A percentile compares a stretch with the other conserved stretches of the same genome.
These are phyloP conservation scores for Pythium biforme DNA, from an alignment of 352 stramenopile species.

Conservation along the genomic window DNA sequence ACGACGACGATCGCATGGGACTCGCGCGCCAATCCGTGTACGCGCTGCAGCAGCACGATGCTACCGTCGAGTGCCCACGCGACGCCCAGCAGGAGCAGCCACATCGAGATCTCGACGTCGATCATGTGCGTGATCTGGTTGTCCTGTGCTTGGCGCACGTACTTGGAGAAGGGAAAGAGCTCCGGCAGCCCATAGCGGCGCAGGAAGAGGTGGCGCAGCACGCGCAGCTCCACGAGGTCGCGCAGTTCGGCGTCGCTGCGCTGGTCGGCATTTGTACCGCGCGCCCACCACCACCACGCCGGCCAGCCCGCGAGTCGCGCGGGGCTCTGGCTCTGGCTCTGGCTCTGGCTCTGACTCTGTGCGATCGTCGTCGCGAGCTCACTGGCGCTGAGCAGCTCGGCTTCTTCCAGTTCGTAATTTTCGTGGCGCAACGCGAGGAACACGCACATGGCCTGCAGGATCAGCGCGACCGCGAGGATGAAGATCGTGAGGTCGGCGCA, in stretches of 20 bases:
- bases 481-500: slow-evolving; percentile 37
- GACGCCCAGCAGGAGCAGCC: slow-evolving; percentile 48
- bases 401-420: slow-evolving; percentile 10
- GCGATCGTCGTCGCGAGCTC: slow-evolving; percentile 3
- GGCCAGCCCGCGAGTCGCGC: not conserved
- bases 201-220: slow-evolving; percentile 24
- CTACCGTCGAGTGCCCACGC: slow-evolving; percentile 40
- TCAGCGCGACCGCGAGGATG: slow-evolving; percentile 32
- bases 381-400: slow-evolving; percentile 9
- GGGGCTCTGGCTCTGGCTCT: too few relatives aligned
- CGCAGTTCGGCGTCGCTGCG: not conserved
- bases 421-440: slow-evolving; percentile 26
- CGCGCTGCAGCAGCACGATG: not conserved
- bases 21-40: not conserved
- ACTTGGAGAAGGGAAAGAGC: slow-evolving; percentile 63
- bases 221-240: slow-evolving; percentile 15
- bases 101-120: slow-evolving; percentile 24
- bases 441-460: slow-evolving; percentile 31
- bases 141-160: slow-evolving; percentile 46
- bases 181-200: slow-evolving; percentile 16
- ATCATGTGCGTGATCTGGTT: slow-evolving; percentile 45
- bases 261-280: not conserved
- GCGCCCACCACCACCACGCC: not conserved
- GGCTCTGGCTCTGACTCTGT: not conserved
- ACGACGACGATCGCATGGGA: slow-evolving; percentile 10